Base-by-base conservation (phyloP, 2,329 filamentous ascomycete genomes). In the Xylaria sp. region DNA sequence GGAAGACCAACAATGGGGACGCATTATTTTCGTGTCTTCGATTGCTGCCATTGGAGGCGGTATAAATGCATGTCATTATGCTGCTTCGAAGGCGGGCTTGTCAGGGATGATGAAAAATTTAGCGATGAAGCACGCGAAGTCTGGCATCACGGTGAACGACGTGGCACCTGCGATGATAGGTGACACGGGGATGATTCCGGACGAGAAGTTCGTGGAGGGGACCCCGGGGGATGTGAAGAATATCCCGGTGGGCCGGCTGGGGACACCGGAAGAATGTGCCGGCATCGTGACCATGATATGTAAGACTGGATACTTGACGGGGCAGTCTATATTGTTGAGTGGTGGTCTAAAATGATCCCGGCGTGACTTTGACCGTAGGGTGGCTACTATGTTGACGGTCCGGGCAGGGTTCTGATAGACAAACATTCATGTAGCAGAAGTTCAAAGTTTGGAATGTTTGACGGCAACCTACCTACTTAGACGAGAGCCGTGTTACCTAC, bases 151-250 rank as follows among this genome's bases (percentile, higher is more conserved):
- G 15, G 87, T 90, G 65, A 91, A 91, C 67, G 88, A 90, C 70
- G 87, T 91, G n/a, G 87, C 88, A 3, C 89, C 89, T 0, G 89
- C 89, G 2, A 90, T 91, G 88, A 90, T 91, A 71, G 88, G 88
- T 4, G 85, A 87, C 26, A 89, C 87, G 2, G 87, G 87, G 0
- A 87, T 90, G 87, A 88, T 90, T 49, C 86, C 87, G 1, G 83
- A 87, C 68, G 85, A 85, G 48, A 83, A 86, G 69, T 76, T 75
- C 15, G 79, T 85, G 17, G 79, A 79, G 72, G 84, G 85, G 23
- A 86, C 86, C 60, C 84, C 88, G 0, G 88, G 88, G 0, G 85
- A 89, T 71, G 86, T 88, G 28, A 85, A 81, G 71, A 85, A 85
- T 33, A 90, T 90, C 51, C 88, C 88, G 0, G 81, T 90, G 2